A percentile compares a stretch with the other conserved stretches of the same genome.
phyloP scores from a whole-genome alignment of 345 rosid genomes.

The Camelina neglecta region DNA sequence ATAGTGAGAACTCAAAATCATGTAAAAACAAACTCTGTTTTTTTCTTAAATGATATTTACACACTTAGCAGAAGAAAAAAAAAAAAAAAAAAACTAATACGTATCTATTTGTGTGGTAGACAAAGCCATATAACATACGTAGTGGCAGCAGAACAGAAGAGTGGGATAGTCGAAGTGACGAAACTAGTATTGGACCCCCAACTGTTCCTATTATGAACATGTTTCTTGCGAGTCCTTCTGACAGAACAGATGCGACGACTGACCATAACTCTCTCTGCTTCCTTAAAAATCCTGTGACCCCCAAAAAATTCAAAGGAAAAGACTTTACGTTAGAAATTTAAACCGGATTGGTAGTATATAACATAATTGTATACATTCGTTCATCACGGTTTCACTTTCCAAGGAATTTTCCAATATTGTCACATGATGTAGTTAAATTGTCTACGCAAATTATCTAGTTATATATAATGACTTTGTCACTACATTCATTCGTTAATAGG shows the following conservation, averaged over 20 bases:
- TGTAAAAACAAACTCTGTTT: no score
- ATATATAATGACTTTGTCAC: not conserved
- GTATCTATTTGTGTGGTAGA: not conserved
- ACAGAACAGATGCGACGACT: slow-evolving; percentile 37
- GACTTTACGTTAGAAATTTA: slow-evolving; percentile 15
- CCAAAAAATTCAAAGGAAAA: slow-evolving; percentile 32
- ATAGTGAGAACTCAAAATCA: no score
- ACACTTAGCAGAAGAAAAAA: no score
- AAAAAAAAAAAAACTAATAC: not conserved
- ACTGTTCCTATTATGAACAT: slow-evolving; percentile 32
- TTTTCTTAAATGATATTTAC: no score
- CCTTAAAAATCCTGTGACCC: slow-evolving; percentile 29
- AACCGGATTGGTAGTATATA: not conserved
- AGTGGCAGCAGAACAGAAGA: not conserved
- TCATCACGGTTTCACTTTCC: not conserved
- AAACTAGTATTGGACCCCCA: slow-evolving; percentile 39
- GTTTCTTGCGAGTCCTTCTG: slow-evolving; percentile 35
- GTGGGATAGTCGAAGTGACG: slow-evolving; percentile 16
- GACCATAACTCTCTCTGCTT: slow-evolving; percentile 21
- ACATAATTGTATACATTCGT: not conserved
- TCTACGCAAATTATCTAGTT: not conserved
- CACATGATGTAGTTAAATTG: not conserved
- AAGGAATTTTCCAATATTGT: not conserved
- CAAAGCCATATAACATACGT: not conserved
- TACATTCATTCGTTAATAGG: not conserved